phyloP scores from a whole-genome alignment of 1,284 basidiomycete genomes.

The Apiotrichum sp. region DNA sequence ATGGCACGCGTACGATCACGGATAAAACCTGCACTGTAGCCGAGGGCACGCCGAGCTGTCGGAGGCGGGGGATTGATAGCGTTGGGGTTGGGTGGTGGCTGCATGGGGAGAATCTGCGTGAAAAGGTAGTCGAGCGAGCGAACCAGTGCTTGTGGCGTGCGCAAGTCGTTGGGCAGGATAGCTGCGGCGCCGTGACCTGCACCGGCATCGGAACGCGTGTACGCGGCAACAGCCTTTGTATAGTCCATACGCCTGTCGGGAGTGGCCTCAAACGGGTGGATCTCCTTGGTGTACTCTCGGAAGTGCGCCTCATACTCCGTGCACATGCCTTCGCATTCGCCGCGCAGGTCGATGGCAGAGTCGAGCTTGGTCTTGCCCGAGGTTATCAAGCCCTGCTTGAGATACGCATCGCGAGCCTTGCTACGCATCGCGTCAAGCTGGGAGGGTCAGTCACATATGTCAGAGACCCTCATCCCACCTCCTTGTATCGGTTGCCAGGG shows the following conservation, averaged over 20 bases:
- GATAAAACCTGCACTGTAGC: slow-evolving; percentile 58
- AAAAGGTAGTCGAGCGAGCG: slow-evolving; percentile 89
- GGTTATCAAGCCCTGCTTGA: slow-evolving; percentile 77
- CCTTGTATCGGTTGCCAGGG: slow-evolving; percentile 44
- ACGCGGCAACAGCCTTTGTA: slow-evolving; percentile 82
- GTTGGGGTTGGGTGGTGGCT: slow-evolving; percentile 35
- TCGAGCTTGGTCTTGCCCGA: slow-evolving; percentile 75
- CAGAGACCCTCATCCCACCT: slow-evolving; percentile 24
- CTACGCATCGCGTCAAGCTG: slow-evolving; percentile 58
- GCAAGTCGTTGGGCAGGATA: slow-evolving; percentile 85
- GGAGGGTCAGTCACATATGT: not conserved
- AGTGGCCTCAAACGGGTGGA: slow-evolving; percentile 73
- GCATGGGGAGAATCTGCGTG: slow-evolving; percentile 64
- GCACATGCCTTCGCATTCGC: slow-evolving; percentile 91
- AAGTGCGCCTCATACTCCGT: slow-evolving; percentile 87
- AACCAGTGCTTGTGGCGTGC: slow-evolving; percentile 77
- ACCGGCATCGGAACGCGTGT: slow-evolving; percentile 82
- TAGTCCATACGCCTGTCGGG: slow-evolving; percentile 67
- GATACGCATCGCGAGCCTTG: slow-evolving; percentile 67
- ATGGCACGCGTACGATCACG: slow-evolving; percentile 87
- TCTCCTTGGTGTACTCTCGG: slow-evolving; percentile 80
- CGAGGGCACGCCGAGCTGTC: slow-evolving; percentile 54
- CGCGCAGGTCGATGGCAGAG: slow-evolving; percentile 81
- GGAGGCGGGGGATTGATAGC: slow-evolving; percentile 19
- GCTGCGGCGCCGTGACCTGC: slow-evolving; percentile 37